Evolutionary conservation across 495 filamentous ascomycete species (phyloP), one percentile per base, ranked within the genome.

Genomic region (Amorphotheca resinae): DNA sequence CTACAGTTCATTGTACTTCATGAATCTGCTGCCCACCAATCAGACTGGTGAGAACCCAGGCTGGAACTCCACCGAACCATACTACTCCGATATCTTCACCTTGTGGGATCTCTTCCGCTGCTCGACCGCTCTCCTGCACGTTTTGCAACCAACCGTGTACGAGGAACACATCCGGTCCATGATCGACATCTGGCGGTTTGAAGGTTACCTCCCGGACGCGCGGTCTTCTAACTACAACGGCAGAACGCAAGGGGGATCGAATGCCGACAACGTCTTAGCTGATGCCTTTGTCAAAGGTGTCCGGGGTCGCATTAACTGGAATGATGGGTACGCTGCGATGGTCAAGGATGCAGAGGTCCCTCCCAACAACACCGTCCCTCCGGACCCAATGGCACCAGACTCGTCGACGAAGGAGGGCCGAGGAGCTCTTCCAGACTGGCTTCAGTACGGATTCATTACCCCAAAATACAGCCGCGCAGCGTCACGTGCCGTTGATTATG

Each of bases 221-320:
- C 70, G 75, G 14, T 79, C 75, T 4, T 78, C 73, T 8, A 80
- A 84, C 55, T 84, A 70, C 60, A 86, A 83, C 45, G 81, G 81
- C 30, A 65, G 72, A 16, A 69, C 70, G 0, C 81, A 86, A 62
- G 84, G 80, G 3, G 81, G 81, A 7, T 82, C 74, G 3, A 83
- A 84, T 48, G 75, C 72, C 1, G 81, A 86, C 57, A 84, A 80
- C 45, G 65, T 86, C 7, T 68, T 86, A 15, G 81, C 80, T 1
- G 81, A 86, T 52, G 80, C 80, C 1, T 84, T 77, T 45, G 74
- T 84, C 22, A 84, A 85, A 45, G 78, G 79, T 3, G 72, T 86
- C 16, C 65, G 73, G 6, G 61, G 60, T 9, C 60, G 55, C n/a
- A 61, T 85, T 11, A 67, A 85, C 54, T 85, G 81, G 80, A 59